Base-by-base conservation (phyloP, 1,284 basidiomycete genomes). In the Blastosporella zonata region DNA sequence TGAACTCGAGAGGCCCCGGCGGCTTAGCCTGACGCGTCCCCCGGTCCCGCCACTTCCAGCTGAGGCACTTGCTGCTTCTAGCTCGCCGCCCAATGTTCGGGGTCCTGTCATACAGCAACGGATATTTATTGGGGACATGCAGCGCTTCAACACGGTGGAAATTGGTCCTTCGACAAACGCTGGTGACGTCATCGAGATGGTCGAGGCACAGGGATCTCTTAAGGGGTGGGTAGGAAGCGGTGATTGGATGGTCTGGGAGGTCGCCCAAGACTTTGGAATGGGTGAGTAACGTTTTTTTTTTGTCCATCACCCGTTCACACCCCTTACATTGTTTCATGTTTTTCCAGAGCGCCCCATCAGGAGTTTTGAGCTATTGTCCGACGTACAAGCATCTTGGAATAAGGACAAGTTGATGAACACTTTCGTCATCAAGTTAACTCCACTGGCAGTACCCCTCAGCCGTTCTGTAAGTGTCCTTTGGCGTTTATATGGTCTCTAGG, bases 231-330 rank as follows among this genome's bases (percentile, higher is more conserved):
- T 72, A n/a, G 77, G 77, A 3, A 69, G 57, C 35, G 82, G 78
- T 18, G 78, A 77, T 13, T 90, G 87, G 87, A 89, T 90, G 81
- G 61, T 91, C 34, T 91, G 78, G 65, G 89, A 91, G 66, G 67
- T 89, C 41, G 83, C 83, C 17, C 84, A 89, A 59, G 89, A 91
- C 60, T 90, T 90, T 62, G 89, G 87, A 54, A 87, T 91, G 86
- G 87, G 88, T 90, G 58, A 53, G 82, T 65, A 7, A 15, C 13
- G 6, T 17, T 5, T 54, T n/a, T 22, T 27, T 56, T 42, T 48
- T 17, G 8, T 38, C 37, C 6, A 47, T 34, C 13, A 21, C 29
- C 28, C 18, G 15, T 29, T 13, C 17, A 41, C 47, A 50, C 35
- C 18, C 22, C 40, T 37, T 46, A 50, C 29, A 40, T 46, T 28